phyloP scores from a whole-genome alignment of 371 early-diverging fungal species.

The Actinomucor elegans region DNA sequence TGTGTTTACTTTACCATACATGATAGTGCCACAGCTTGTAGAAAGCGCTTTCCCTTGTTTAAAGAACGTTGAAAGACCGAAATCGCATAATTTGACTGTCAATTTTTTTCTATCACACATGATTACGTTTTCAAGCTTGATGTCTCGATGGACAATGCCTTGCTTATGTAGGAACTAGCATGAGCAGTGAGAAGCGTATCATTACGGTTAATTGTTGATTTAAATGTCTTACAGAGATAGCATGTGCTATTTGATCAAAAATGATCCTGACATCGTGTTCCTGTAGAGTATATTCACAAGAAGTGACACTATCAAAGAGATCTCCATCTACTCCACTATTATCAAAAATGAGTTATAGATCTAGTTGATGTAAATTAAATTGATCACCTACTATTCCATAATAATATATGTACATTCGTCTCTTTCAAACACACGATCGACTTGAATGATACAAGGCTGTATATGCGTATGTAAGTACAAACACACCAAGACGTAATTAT shows the following conservation, averaged over 20 bases:
- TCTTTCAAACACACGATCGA: slow-evolving; percentile 15
- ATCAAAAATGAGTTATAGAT: background rate
- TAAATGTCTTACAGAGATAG: slow-evolving; percentile 16
- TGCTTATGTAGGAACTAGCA: slow-evolving; percentile 59
- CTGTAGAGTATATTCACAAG: background rate
- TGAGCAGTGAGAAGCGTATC: background rate
- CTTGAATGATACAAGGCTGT: slow-evolving; percentile 26
- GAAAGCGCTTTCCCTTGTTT: background rate
- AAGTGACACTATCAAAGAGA: slow-evolving; percentile 18
- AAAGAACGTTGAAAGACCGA: slow-evolving; percentile 13
- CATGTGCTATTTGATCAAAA: slow-evolving; percentile 33
- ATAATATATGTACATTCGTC: slow-evolving; percentile 14
- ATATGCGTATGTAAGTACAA: background rate
- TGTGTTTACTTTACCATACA: slow-evolving; percentile 19
- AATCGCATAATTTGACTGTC: slow-evolving; percentile 17
- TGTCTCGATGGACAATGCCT: slow-evolving; percentile 76
- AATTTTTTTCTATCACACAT: slow-evolving; percentile 24
- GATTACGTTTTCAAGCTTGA: slow-evolving; percentile 76
- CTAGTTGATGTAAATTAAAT: background rate
- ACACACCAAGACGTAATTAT: background rate
- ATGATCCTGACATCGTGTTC: slow-evolving; percentile 27
- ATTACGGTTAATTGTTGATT: background rate
- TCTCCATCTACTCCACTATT: slow-evolving; percentile 22
- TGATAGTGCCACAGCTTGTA: slow-evolving; percentile 18
- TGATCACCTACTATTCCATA: slow-evolving; percentile 30